Evolutionary conservation across 805 yeast species (phyloP), one percentile per base, ranked within the genome.

Genomic region (Saturnispora bothae): DNA sequence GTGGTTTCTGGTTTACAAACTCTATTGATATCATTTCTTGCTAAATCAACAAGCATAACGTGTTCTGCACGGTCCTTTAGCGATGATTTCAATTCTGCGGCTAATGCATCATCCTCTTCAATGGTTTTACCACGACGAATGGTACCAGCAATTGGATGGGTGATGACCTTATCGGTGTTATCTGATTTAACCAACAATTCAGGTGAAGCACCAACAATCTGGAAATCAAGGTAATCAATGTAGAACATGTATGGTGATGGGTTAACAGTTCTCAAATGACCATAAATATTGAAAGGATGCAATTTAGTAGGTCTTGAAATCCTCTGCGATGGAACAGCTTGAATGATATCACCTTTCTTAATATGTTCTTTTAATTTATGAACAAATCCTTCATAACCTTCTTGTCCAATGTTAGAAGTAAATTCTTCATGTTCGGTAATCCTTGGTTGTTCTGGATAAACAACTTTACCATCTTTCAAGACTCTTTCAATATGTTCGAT

Each of bases 91-190:
- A 92, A 71, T 40, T 75, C 73, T 13, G 67, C 66, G 2, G 97
- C 96, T 38, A 86, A 68, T 44, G 62, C 63, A 54, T 88, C 95
- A 52, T 92, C 99, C 59, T 92, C 97, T 51, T 85, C 94, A 18
- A 78, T 65, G 8, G 97, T 85, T 49, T 74, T 71, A 35, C 99
- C 99, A 53, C 99, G 76, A 48, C 66, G 73, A 42, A 92, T 81
- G 3, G 98, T 92, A 37, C 99, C 99, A 1, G 99, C 99, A 55
- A 92, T 92, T 16, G 98, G 99, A 59, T 92, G 97, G 3, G 96
- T 92, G 37, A 89, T 69, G 15, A 92, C 74, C 49, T 83, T 76
- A 45, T 80, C 76, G 26, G 78, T 67, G 18, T 48, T 44, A 48
- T 86, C 96, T 5, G 85, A 66, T 59, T 85, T 83, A 39, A 89